Evolutionary conservation across 805 yeast species (phyloP).

Genomic region (Saccharomycodes ludwigii): DNA sequence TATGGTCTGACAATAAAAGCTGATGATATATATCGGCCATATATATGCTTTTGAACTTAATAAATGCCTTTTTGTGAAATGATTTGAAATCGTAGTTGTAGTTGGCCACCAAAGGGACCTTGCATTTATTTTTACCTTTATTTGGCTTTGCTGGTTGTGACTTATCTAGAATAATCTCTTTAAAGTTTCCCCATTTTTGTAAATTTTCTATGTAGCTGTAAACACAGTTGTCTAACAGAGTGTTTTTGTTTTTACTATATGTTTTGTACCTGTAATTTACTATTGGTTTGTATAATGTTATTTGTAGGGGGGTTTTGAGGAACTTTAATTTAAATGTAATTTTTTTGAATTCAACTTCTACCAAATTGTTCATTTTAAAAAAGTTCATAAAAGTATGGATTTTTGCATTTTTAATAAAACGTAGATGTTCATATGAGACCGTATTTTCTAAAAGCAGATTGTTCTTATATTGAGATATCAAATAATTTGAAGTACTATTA

Average conservation of each 20-base stretch:
- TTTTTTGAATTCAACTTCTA: no score
- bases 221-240: neutral
- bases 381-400: no score
- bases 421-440: neutral
- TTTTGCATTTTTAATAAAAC: no score
- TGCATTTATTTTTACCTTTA: no score
- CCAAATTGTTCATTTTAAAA: no score
- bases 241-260: neutral
- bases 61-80: slow-evolving; percentile 35
- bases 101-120: no score
- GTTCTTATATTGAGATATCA: neutral
- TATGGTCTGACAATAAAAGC: slow-evolving; percentile 32
- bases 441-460: neutral
- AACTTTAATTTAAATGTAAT: no score
- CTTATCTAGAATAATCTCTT: neutral
- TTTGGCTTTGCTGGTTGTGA: no score
- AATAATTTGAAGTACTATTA: slow-evolving; percentile 1
- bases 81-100: no score
- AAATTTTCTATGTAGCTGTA: neutral
- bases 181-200: neutral
- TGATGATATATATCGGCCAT: slow-evolving; percentile 59
- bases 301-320: no score
- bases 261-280: no score
- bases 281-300: no score
- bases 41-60: slow-evolving; percentile 44